phyloP scores from a whole-genome alignment of 1,284 basidiomycete genomes.

The Cryptococcus sp. region DNA sequence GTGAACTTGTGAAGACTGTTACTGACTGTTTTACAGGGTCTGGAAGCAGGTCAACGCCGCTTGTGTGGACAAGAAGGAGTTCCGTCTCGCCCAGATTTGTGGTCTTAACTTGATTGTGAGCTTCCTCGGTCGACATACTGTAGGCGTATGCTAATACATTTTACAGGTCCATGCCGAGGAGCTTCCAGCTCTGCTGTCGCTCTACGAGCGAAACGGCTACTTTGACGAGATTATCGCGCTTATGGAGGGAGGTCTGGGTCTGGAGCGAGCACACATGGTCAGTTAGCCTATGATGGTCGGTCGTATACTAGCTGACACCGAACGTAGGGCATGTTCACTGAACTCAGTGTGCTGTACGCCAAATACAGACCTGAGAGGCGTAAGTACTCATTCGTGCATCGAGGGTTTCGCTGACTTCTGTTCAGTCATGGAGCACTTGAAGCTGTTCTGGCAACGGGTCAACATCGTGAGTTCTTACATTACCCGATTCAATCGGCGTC shows the following conservation, averaged over 20 bases:
- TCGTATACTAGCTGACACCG: conserved; percentile 7
- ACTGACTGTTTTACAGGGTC: conserved; percentile 61
- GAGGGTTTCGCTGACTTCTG: not conserved
- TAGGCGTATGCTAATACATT: not conserved
- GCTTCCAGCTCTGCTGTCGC: conserved; percentile 73
- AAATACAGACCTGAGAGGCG: conserved; percentile 94
- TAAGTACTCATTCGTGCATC: conserved; percentile 53
- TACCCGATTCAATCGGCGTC: conserved; percentile 54
- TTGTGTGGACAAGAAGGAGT: conserved; percentile 95
- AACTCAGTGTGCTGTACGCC: conserved; percentile 90
- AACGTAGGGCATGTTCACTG: conserved; percentile 60
- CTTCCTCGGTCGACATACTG: conserved; percentile 14
- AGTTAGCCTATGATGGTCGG: conserved; percentile 13
- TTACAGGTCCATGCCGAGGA: conserved; percentile 67
- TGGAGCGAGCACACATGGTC: conserved; percentile 91
- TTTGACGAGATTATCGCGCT: conserved; percentile 92
- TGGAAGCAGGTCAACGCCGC: conserved; percentile 99
- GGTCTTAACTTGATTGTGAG: conserved; percentile 89
- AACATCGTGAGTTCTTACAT: conserved; percentile 69
- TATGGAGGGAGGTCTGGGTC: conserved; percentile 89
- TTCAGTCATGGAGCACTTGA: conserved; percentile 95
- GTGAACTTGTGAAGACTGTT: not conserved
- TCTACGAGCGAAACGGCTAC: conserved; percentile 89
- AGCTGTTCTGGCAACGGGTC: conserved; percentile 94
- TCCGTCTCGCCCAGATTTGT: conserved; percentile 97